Percentiles rank a stretch among this genome's conserved stretches.
These are phyloP conservation scores for Trametes coccinea DNA, from an alignment of 768 basidiomycete species.

Conservation along the genomic window DNA sequence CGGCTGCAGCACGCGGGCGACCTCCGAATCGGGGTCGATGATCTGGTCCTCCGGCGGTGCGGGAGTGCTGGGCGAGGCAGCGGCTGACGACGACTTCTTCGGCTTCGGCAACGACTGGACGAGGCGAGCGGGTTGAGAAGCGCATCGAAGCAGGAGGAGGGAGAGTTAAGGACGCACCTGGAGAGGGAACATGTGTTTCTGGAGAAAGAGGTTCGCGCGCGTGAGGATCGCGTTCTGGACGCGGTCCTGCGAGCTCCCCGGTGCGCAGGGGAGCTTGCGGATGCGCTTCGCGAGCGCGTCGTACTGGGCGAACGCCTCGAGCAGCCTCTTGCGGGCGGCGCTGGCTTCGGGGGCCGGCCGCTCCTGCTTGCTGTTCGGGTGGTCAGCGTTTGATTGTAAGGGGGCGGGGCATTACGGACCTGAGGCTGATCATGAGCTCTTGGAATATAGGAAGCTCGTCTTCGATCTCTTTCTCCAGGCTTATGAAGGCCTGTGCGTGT, in stretches of 20 bases:
- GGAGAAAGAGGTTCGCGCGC: slow-evolving; percentile 77
- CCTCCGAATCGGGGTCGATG: slow-evolving; percentile 64
- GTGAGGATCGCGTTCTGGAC: slow-evolving; percentile 81
- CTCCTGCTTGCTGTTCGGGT: slow-evolving; percentile 37
- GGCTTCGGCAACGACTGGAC: slow-evolving; percentile 50
- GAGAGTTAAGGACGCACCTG: slow-evolving; percentile 46
- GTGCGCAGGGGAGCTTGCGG: slow-evolving; percentile 62
- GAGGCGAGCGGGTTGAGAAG: neutral
- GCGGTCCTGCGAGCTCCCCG: slow-evolving; percentile 75
- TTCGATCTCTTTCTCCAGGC: slow-evolving; percentile 88
- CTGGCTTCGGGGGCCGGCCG: slow-evolving; percentile 69
- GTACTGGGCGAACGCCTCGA: slow-evolving; percentile 86
- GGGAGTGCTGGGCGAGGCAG: slow-evolving; percentile 23
- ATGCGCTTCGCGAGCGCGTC: slow-evolving; percentile 88
- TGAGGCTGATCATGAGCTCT: slow-evolving; percentile 73
- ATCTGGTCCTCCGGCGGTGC: slow-evolving; percentile 26
- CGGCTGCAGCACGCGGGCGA: slow-evolving; percentile 79
- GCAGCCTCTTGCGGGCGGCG: slow-evolving; percentile 72
- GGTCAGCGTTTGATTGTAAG: slow-evolving; percentile 32
- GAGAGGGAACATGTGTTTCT: slow-evolving; percentile 87
- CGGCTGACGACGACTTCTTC: slow-evolving; percentile 31
- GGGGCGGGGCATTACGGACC: slow-evolving; percentile 37
- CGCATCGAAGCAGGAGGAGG: neutral
- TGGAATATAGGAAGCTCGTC: slow-evolving; percentile 85
- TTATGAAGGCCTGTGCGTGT: slow-evolving; percentile 57